Evolutionary conservation across 2,329 filamentous ascomycete genomes (phyloP).

Genomic region (Aspergillus spinulosporus): DNA sequence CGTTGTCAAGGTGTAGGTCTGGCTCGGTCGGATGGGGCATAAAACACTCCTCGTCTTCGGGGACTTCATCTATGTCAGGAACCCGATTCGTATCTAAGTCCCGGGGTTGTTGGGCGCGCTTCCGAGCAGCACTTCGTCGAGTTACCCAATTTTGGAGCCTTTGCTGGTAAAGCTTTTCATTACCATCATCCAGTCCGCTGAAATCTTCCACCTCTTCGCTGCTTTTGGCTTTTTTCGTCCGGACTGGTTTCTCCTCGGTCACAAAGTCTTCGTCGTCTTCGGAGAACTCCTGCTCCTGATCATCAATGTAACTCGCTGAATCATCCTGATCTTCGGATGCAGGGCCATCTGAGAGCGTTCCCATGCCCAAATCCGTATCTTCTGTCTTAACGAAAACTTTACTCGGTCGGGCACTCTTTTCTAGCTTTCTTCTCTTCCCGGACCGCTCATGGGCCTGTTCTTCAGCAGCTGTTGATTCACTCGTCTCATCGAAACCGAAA

Average conservation of each 20-base stretch:
- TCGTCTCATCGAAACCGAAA: slow-evolving; percentile 58
- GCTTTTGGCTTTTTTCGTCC: slow-evolving; percentile 32
- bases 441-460: slow-evolving; percentile 23
- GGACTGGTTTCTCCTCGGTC: slow-evolving; percentile 30
- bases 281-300: slow-evolving; percentile 30
- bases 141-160: slow-evolving; percentile 75
- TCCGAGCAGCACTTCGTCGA: slow-evolving; percentile 61
- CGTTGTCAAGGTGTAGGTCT: slow-evolving; percentile 73
- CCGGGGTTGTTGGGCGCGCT: slow-evolving; percentile 37
- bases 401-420: slow-evolving; percentile 9
- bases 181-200: slow-evolving; percentile 78
- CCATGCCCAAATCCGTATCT: slow-evolving; percentile 11
- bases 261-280: slow-evolving; percentile 40
- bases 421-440: slow-evolving; percentile 40
- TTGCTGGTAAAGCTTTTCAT: slow-evolving; percentile 75
- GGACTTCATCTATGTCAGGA: slow-evolving; percentile 41
- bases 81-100: slow-evolving; percentile 39
- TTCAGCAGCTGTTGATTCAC: slow-evolving; percentile 30
- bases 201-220: slow-evolving; percentile 55
- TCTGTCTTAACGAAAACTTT: slow-evolving; percentile 1
- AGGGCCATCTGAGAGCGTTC: slow-evolving; percentile 18
- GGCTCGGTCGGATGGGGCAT: slow-evolving; percentile 80
- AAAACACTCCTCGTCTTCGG: slow-evolving; percentile 65
- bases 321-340: slow-evolving; percentile 35
- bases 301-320: slow-evolving; percentile 36